Evolutionary conservation across 257 asterid genomes (phyloP), one percentile per base, ranked within the genome.

Genomic region (Scutellaria galericulata): DNA sequence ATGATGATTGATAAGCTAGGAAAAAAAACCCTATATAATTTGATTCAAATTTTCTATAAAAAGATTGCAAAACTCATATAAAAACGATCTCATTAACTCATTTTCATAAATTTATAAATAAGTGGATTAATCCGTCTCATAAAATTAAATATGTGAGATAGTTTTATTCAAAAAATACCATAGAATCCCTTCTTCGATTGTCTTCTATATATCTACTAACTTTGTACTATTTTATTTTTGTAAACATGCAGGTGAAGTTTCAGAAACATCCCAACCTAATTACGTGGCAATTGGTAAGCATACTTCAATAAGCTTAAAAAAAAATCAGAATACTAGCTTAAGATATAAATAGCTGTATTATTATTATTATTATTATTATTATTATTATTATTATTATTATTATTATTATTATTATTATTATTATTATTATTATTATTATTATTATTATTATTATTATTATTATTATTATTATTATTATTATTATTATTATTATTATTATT

Each of bases 231-330:
- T 10, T 27, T 63, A 9, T 62, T 64, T 41, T 18, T 64, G 5
- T 1, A 39, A 58, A 24, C 58, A 14, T 45, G 39, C 68, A 71
- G 75, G 75, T 58, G 60, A 71, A 58, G 9, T 71, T 9, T 46
- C 50, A 3, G 46, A 13, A 55, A 35, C 40, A 14, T 58, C 59
- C 60, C 35, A 46, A 27, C 31, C 9, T n/a, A 71, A 58, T 46
- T 58, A 71, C 3, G 59, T 58, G 39, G 75, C 68, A 27, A 71
- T 58, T 45, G 68, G 75, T 71, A 46, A 71, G 75, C 64, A 31
- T 31, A 31, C 37, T 31, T 31, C 37, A 31, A 31, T 3, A 31
- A 24, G 5, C 5, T 31, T 2, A 4, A 31, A 31, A 31, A 31
- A 31, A 31, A 31, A 31, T 4, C 4, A 2, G 37, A 31, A 41